Evolutionary conservation across 495 filamentous ascomycete species (phyloP), one percentile per base, ranked within the genome.

Genomic region (Endocarpon pusillum): DNA sequence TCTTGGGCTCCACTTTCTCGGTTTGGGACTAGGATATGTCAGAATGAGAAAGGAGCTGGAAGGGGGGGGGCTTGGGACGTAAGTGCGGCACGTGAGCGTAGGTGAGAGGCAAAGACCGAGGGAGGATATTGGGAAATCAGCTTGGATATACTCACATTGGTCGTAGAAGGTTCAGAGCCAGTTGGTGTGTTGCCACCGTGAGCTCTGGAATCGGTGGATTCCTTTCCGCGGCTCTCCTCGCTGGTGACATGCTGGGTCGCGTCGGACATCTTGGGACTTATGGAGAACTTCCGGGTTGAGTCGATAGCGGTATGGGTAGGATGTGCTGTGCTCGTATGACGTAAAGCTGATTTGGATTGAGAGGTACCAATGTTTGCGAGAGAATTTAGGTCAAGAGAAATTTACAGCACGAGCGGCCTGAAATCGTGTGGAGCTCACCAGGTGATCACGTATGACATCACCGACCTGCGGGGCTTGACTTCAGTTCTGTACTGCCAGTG

Each of bases 231-330:
- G 30, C 69, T 27, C 43, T 71, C 62, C 41, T 71, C 54, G 22
- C 45, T 46, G 39, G 66, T 71, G 25, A 53, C 49, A 53, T 69
- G 62, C 52, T 59, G 69, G 36, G 61, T 69, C 24, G 48, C 25
- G 10, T 63, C 57, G 24, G 65, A 52, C 65, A 70, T 68, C 21
- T 32, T 64, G 46, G n/a, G n/a, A n/a, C n/a, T n/a, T n/a, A n/a
- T n/a, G n/a, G n/a, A n/a, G n/a, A n/a, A n/a, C n/a, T n/a, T n/a
- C n/a, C n/a, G n/a, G n/a, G n/a, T n/a, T n/a, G n/a, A n/a, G n/a
- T n/a, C n/a, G n/a, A n/a, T n/a, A n/a, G n/a, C n/a, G n/a, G n/a
- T n/a, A n/a, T n/a, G n/a, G n/a, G n/a, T n/a, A n/a, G n/a, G n/a
- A n/a, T n/a, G n/a, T n/a, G n/a, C n/a, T n/a, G n/a, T n/a, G n/a